phyloP scores from a whole-genome alignment of 2,329 filamentous ascomycete species.

The Fusarium sp. region DNA sequence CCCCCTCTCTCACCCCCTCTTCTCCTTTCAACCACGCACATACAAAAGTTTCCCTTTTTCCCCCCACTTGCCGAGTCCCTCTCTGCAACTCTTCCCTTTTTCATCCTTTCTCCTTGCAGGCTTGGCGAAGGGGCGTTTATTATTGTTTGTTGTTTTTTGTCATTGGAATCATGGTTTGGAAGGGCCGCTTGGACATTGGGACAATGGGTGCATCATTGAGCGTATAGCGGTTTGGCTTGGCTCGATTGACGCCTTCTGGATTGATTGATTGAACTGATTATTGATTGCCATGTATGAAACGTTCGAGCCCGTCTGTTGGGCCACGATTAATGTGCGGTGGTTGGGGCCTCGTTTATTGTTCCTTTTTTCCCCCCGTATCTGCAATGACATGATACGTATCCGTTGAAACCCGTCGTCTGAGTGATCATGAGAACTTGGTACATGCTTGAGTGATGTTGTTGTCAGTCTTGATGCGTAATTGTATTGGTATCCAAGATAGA shows the following conservation, averaged over 20 bases:
- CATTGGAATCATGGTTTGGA: conserved; percentile 5
- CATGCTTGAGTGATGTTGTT: neutral
- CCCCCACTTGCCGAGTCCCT: neutral
- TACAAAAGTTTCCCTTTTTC: conserved; percentile 19
- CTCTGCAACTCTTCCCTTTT: conserved; percentile 7
- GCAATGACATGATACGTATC: conserved; percentile 17
- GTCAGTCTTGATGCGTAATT: neutral
- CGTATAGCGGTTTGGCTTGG: conserved; percentile 16
- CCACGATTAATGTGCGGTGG: conserved; percentile 20
- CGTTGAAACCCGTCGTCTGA: neutral
- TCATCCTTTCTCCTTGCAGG: conserved; percentile 31
- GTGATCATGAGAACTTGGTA: neutral
- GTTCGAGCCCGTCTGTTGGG: conserved; percentile 8
- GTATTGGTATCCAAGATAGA: conserved; percentile 3
- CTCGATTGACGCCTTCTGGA: conserved; percentile 6
- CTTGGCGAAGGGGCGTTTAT: conserved; percentile 40
- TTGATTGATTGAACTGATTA: conserved; percentile 3
- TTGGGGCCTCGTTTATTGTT: conserved; percentile 12
- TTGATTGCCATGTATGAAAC: conserved; percentile 25
- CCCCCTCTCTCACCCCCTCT: conserved; percentile 6
- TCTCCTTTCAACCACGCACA: conserved; percentile 10
- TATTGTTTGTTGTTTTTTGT: conserved; percentile 9
- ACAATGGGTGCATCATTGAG: conserved; percentile 20
- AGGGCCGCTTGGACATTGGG: conserved; percentile 10
- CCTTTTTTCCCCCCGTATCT: conserved; percentile 3